Base-by-base conservation (phyloP, 805 yeast species). In the Candida maris region DNA sequence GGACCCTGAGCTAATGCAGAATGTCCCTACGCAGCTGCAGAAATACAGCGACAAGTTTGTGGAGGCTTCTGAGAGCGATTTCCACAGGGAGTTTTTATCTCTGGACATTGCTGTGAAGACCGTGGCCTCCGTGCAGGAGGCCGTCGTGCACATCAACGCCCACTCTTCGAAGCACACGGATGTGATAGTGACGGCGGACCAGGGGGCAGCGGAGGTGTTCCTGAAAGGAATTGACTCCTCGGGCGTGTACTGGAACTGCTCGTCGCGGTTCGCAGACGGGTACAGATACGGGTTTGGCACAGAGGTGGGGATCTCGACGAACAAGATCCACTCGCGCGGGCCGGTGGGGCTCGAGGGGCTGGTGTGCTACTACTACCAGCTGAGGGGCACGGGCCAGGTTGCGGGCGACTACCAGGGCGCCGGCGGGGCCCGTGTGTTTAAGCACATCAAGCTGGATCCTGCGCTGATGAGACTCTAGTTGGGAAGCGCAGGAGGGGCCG, bases 131-230 rank as follows among this genome's bases (percentile, higher is more conserved):
- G 76, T 83, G 2, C 70, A 73, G 19, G 82, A 70, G 19, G 97
- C 97, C n/a, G 79, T 93, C 33, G 50, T 62, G 9, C 97, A 91
- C 58, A 91, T 93, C 51, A 93, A 93, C 59, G 51, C 64, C 25
- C 97, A 93, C 58, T 91, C 97, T 1, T 93, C 98, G 2, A 91
- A 87, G 51, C 99, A 93, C 62, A 93, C 99, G 0, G 99, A 93
- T 56, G 78, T 85, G 40, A 89, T 93, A 42, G 70, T 93, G 40
- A 91, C 98, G 2, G 85, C 81, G 48, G 68, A 78, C 51, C 76
- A 83, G 54, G 68, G 54, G 4, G 67, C 67, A 12, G 97, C 98
- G 0, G 83, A 86, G 20, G 62, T 61, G 38, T 93, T 93, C 64
- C 61, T 91, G 55, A 78, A 79, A 56, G 93, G 89, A 16, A 75